Conservation (phyloP, 2,329 filamentous ascomycete genomes). For the Tolypocladium cylindrosporum region DNA sequence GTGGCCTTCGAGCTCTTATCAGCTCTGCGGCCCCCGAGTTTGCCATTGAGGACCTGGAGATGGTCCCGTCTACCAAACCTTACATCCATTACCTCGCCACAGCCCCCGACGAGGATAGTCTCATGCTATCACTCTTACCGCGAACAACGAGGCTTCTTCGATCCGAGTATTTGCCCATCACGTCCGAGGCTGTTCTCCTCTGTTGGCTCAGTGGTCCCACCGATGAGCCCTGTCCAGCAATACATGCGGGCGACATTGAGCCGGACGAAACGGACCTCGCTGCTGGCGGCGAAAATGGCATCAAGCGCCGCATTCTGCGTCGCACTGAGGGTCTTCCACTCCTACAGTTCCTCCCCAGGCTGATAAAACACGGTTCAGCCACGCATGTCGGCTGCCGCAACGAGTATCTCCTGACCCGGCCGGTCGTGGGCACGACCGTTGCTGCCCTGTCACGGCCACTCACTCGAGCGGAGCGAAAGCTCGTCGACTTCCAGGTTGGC, state of each 20-base stretch:
- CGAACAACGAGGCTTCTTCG: slow-evolving; percentile 33
- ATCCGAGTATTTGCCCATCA: slow-evolving; percentile 32
- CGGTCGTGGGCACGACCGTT: slow-evolving; percentile 27
- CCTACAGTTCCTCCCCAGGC: slow-evolving; percentile 25
- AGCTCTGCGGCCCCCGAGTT: slow-evolving; percentile 12
- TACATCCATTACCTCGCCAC: slow-evolving; percentile 32
- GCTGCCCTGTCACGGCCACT: slow-evolving; percentile 23
- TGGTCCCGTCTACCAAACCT: slow-evolving; percentile 24
- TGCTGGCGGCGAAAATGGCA: background rate
- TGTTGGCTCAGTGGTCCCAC: slow-evolving; percentile 27
- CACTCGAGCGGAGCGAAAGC: slow-evolving; percentile 20
- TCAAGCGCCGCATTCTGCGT: background rate
- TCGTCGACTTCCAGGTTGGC: slow-evolving; percentile 37
- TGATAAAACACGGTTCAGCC: slow-evolving; percentile 27
- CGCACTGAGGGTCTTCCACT: slow-evolving; percentile 7
- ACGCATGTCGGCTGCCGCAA: slow-evolving; percentile 15
- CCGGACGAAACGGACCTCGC: background rate
- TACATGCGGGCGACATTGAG: background rate
- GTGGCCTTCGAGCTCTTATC: slow-evolving; percentile 14
- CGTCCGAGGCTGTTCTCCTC: slow-evolving; percentile 34
- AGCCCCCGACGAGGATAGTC: slow-evolving; percentile 27
- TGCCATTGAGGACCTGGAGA: slow-evolving; percentile 13
- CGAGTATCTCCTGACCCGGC: slow-evolving; percentile 33
- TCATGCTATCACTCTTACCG: slow-evolving; percentile 34
- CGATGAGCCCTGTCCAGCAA: background rate